phyloP scores from a whole-genome alignment of 768 basidiomycete genomes.

The Lactarius vividus region DNA sequence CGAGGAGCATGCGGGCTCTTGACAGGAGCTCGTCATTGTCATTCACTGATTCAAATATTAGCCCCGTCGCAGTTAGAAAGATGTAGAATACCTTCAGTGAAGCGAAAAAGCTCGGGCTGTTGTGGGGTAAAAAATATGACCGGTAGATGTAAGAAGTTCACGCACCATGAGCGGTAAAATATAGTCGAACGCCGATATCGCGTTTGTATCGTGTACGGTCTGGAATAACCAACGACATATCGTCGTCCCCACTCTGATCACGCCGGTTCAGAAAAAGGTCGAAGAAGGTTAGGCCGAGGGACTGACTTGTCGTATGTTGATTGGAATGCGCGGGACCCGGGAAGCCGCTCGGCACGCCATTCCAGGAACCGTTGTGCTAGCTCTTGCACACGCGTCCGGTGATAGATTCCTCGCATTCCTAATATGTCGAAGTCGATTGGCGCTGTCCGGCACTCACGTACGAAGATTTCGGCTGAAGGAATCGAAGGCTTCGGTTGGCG shows the following conservation, averaged over 20 bases:
- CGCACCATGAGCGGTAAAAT: constrained; percentile 76
- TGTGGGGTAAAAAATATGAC: constrained; percentile 7
- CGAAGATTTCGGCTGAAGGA: constrained; percentile 59
- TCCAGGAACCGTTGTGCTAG: constrained; percentile 61
- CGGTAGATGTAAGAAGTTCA: constrained; percentile 23
- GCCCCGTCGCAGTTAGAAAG: background rate
- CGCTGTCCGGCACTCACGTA: constrained; percentile 59
- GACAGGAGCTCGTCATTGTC: constrained; percentile 70
- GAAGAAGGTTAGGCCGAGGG: background rate
- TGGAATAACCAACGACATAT: constrained; percentile 79
- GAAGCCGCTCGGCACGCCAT: constrained; percentile 68
- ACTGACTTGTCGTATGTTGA: constrained; percentile 79
- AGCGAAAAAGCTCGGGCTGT: constrained; percentile 72
- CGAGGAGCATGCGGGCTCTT: constrained; percentile 66
- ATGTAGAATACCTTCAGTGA: constrained; percentile 55
- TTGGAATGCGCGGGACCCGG: constrained; percentile 77
- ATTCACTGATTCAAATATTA: constrained; percentile 45
- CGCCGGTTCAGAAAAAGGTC: constrained; percentile 3
- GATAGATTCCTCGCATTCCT: constrained; percentile 65
- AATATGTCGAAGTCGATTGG: constrained; percentile 67
- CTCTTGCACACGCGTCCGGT: constrained; percentile 54
- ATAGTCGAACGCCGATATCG: constrained; percentile 74
- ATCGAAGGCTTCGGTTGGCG: constrained; percentile 63
- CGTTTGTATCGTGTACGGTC: constrained; percentile 72
- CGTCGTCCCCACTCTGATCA: constrained; percentile 54